Evolutionary conservation across 2,329 filamentous ascomycete genomes (phyloP), one percentile per base, ranked within the genome.

Genomic region (Hyphodiscus sp.): DNA sequence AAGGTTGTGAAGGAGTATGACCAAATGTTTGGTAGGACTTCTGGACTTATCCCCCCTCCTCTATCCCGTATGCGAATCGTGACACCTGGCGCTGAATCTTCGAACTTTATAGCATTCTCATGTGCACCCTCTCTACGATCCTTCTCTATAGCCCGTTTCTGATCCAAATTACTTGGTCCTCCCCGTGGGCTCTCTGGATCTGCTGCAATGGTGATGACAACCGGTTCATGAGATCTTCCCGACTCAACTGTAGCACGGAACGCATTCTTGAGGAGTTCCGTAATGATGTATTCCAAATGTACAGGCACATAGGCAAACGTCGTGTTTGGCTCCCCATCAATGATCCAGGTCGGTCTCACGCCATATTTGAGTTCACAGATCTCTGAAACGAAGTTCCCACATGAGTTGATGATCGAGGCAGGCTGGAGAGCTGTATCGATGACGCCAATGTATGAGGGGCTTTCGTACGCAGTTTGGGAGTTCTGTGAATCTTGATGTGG

Each of bases 1-100:
- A 97, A 97, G 0, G 94, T 99, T 19, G 92, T 96, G 69, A 96
- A 99, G 58, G 89, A 94, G 69, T 97, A 99, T 7, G 91, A 91
- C 91, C 94, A 99, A 54, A 99, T 91, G 61, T 92, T 86, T 4
- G 86, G 84, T 33, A 94, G 74, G 26, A 94, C 85, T 16, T 91
- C 88, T 0, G 91, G 89, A 0, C 84, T 81, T 52, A 99, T 97
- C 38, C 94, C 94, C 43, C 92, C 92, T 48, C 94, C 94, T n/a
- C 91, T 85, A 68, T 99, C 94, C 9, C 94, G 85, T 62, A 99
- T 96, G 20, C 94, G 84, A 63, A 99, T 95, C 0, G 94, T 97
- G 13, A 99, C 90, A 41, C 91, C 91, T 0, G 91, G 89, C 0
- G 85, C 81, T 54, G 82, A 79, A 63, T 84, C 80, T 57, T 83